phyloP scores from a whole-genome alignment of 2,329 filamentous ascomycete genomes.

The Shiraia bambusicola region DNA sequence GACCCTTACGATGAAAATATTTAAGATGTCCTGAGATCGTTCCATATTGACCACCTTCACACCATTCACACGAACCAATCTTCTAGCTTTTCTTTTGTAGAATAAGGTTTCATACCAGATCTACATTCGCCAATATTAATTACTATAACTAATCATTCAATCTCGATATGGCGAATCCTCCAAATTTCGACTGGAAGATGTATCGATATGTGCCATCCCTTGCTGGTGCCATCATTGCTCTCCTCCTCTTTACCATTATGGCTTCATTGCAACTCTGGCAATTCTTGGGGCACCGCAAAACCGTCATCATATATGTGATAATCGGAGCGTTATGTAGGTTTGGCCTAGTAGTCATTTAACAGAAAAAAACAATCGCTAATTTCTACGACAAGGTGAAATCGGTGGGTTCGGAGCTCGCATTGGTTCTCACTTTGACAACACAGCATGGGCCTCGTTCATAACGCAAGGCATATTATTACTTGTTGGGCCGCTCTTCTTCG shows the following conservation, averaged over 20 bases:
- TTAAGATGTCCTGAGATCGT: too few relatives aligned
- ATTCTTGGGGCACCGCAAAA: conserved; percentile 16
- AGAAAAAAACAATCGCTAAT: background rate
- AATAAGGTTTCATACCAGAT: too few relatives aligned
- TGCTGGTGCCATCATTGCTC: conserved; percentile 22
- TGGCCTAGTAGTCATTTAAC: background rate
- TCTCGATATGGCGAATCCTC: conserved; percentile 28
- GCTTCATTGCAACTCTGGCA: conserved; percentile 24
- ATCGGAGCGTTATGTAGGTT: conserved; percentile 31
- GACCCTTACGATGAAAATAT: too few relatives aligned
- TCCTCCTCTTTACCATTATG: conserved; percentile 27
- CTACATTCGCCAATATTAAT: too few relatives aligned
- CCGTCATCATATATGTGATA: conserved; percentile 28
- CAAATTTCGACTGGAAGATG: conserved; percentile 37
- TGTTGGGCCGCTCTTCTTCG: conserved; percentile 50
- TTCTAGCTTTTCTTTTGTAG: too few relatives aligned
- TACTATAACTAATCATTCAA: too few relatives aligned
- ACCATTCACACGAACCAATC: background rate
- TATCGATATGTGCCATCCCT: conserved; percentile 37
- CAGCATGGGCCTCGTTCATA: conserved; percentile 44
- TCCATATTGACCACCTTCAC: background rate
- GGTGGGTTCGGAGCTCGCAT: conserved; percentile 46
- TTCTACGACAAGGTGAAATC: conserved; percentile 37
- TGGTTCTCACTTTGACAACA: conserved; percentile 41
- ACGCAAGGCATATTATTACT: conserved; percentile 47